Base-by-base conservation (phyloP, 2,329 filamentous ascomycete species). In the Torrubiella hemipterigena region DNA sequence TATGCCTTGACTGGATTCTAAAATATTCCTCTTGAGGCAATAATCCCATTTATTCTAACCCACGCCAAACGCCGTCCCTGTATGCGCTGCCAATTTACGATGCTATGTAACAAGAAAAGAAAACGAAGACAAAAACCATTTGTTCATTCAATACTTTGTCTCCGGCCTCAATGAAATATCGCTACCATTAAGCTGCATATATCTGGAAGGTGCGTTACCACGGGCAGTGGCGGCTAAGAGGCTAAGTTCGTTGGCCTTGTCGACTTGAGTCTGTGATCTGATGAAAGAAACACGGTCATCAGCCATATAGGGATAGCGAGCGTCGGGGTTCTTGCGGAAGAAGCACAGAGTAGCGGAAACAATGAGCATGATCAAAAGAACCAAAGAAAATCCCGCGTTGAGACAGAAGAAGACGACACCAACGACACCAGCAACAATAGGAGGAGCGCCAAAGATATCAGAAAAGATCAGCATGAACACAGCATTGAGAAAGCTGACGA, bases 241-340 rank as follows among this genome's bases (percentile, higher is more conserved):
- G 53, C 95, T 86, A 29, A 95, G 70, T 57, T 95, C 87, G 5
- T 86, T 93, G 6, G 80, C 84, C 11, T 65, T 60, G 28, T 59
- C 73, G 32, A 94, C 65, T 48, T 89, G 79, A 5, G 82, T 82
- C 55, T 91, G 82, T 10, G 86, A 94, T 65, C 95, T 95, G 77
- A 95, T 94, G 61, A 96, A 95, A 8, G 87, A 95, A 31, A 84
- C 85, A 45, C 89, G 81, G 56, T 96, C 89, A 48, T 96, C 89
- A 34, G 81, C 81, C 87, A 96, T 95, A 47, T 85, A 86, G 56
- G 94, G 86, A 59, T 96, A 96, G 39, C 87, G 79, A 25, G 82
- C 85, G 51, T 96, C 89, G 15, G 89, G 89, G 59, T 95, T 93
- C 69, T 93, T 93, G 38, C 84, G 84, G 52, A 86, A 73, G 49